These are phyloP conservation scores for Hordeum vulgare DNA, from an alignment of 176 grass and related monocot genomes.

Conservation along the genomic window DNA sequence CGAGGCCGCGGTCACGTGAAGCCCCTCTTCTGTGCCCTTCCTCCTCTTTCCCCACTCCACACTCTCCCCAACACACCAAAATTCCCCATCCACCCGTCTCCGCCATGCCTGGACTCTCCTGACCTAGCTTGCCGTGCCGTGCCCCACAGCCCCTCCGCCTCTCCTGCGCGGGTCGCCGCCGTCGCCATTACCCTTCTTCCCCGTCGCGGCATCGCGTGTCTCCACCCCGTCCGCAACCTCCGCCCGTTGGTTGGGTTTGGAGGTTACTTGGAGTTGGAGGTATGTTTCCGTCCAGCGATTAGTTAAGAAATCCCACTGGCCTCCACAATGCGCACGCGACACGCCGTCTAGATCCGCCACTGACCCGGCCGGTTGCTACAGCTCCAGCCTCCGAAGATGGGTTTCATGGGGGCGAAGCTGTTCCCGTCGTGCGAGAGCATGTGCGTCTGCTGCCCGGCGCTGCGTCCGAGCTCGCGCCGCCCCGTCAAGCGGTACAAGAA, in stretches of 20 bases:
- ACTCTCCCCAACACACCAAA: background rate
- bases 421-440: constrained; percentile 90
- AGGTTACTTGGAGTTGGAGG: background rate
- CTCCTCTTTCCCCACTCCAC: background rate
- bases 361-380: background rate
- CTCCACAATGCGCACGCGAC: background rate
- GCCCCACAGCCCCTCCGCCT: background rate
- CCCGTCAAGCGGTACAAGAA: constrained; percentile 99
- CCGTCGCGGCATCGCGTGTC: background rate
- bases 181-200: background rate
- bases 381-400: constrained; percentile 43
- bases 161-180: background rate
- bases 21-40: constrained; percentile 3
- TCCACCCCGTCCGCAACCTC: background rate
- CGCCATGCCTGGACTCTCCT: background rate
- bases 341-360: constrained; percentile 15
- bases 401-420: constrained; percentile 75
- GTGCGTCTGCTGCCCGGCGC: constrained; percentile 94
- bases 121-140: background rate
- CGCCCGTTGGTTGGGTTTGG: background rate
- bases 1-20: constrained; percentile 34
- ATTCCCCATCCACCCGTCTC: background rate
- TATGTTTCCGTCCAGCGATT: background rate
- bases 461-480: constrained; percentile 85
- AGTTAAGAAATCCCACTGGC: background rate